Conservation (phyloP, 2,329 filamentous ascomycete genomes). For the Verticillium dahliae region DNA sequence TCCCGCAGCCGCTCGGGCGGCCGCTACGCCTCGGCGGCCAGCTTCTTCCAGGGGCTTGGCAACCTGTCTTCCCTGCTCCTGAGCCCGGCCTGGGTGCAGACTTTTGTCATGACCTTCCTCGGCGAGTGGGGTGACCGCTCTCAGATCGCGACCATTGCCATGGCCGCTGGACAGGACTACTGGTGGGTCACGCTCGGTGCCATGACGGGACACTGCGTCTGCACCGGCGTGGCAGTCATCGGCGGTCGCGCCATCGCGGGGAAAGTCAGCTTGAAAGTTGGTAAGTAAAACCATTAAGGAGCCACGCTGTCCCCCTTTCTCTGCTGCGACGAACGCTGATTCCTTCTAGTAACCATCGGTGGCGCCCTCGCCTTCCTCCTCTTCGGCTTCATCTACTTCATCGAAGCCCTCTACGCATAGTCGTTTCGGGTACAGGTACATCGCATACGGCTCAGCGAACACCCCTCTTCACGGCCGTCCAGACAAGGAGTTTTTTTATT, state of each 20-base stretch:
- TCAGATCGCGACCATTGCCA: conserved; percentile 97
- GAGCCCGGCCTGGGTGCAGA: conserved; percentile 97
- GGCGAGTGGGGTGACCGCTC: conserved; percentile 97
- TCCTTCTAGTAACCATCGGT: conserved; percentile 71
- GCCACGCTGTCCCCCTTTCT: not conserved
- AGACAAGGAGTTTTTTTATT: not conserved
- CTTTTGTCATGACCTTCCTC: conserved; percentile 97
- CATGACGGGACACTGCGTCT: conserved; percentile 77
- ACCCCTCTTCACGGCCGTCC: not conserved
- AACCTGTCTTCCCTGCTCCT: conserved; percentile 85
- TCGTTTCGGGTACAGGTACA: not conserved
- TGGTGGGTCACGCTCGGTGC: conserved; percentile 97
- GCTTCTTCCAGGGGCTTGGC: conserved; percentile 57
- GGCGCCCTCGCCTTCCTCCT: conserved; percentile 84
- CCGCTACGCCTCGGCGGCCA: conserved; percentile 23
- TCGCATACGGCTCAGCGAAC: not conserved
- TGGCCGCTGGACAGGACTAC: conserved; percentile 97
- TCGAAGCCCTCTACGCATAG: conserved; percentile 65
- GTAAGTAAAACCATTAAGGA: conserved; percentile 51
- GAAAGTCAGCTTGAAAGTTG: conserved; percentile 88
- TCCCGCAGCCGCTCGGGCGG: conserved; percentile 47
- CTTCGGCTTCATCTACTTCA: conserved; percentile 86
- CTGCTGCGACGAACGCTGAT: not conserved
- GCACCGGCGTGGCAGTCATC: conserved; percentile 85
- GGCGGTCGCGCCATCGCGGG: conserved; percentile 90